A percentile compares a stretch with the other conserved stretches of the same genome.
phyloP scores from a whole-genome alignment of 306 rosid species.

The Cicer judaicum region DNA sequence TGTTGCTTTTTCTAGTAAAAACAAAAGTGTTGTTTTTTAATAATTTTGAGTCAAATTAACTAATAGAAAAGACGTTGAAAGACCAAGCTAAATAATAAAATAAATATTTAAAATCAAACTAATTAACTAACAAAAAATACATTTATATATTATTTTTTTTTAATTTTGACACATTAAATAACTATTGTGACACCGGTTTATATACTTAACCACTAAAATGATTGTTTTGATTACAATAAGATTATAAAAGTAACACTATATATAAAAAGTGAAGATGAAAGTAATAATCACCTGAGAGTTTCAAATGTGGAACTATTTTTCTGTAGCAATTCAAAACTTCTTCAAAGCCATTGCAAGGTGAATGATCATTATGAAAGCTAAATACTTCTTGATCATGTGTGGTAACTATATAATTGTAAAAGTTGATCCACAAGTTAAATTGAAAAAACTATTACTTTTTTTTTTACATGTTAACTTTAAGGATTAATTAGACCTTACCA shows the following conservation, averaged over 20 bases:
- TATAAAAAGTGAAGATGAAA: neutral
- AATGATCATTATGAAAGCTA: constrained; percentile 80
- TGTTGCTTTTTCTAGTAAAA: no score
- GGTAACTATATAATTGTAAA: constrained; percentile 57
- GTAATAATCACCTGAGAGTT: constrained; percentile 64
- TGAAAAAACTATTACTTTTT: neutral
- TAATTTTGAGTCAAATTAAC: no score
- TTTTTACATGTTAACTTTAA: constrained; percentile 27
- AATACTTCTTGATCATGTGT: constrained; percentile 87
- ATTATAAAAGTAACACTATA: neutral
- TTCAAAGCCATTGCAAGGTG: constrained; percentile 88
- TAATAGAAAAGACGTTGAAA: no score
- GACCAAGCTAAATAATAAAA: no score
- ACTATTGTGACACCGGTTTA: no score
- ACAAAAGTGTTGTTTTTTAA: no score
- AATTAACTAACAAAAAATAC: no score
- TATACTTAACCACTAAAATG: no score
- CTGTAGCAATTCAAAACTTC: constrained; percentile 86
- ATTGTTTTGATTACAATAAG: no score
- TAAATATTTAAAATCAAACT: no score
- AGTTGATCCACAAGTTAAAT: constrained; percentile 31
- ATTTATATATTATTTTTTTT: no score
- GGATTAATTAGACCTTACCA: constrained; percentile 53
- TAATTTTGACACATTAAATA: no score
- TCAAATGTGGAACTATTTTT: constrained; percentile 70